A percentile compares a stretch with the other conserved stretches of the same genome.
These are phyloP conservation scores for Eucalyptus pumila DNA, from an alignment of 345 rosid species.

Conservation along the genomic window DNA sequence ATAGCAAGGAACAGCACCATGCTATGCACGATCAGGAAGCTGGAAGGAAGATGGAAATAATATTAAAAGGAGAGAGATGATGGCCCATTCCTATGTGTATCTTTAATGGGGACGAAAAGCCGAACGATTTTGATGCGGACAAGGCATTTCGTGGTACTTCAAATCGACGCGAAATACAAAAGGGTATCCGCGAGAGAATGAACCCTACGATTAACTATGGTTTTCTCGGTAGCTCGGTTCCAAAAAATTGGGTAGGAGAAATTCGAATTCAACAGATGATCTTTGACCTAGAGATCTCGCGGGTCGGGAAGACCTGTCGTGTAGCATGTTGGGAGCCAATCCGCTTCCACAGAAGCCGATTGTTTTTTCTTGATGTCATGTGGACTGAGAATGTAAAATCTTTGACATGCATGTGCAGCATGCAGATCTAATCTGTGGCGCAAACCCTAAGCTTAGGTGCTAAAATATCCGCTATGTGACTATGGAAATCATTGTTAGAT, in stretches of 20 bases:
- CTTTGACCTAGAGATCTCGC: conserved; percentile 51
- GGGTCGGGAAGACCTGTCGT: conserved; percentile 9
- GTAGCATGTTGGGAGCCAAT: background rate
- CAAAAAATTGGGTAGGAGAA: background rate
- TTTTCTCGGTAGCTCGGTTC: background rate
- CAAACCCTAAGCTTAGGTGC: background rate
- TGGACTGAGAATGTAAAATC: background rate
- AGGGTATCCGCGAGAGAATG: background rate
- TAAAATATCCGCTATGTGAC: background rate
- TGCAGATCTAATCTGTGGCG: background rate
- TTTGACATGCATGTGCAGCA: background rate
- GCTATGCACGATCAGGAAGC: conserved; percentile 12
- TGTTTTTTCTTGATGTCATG: background rate
- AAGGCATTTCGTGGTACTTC: background rate
- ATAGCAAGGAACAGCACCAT: conserved; percentile 4
- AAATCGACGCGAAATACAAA: background rate
- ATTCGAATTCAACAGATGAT: conserved; percentile 18
- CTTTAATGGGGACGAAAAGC: background rate
- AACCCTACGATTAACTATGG: background rate
- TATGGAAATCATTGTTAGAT: background rate
- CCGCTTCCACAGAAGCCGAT: background rate
- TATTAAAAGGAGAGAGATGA: background rate
- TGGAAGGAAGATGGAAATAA: background rate
- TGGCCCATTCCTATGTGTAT: background rate
- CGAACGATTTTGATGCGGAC: background rate